phyloP scores from a whole-genome alignment of 495 filamentous ascomycete genomes.

The Penicillium ochrochloron region DNA sequence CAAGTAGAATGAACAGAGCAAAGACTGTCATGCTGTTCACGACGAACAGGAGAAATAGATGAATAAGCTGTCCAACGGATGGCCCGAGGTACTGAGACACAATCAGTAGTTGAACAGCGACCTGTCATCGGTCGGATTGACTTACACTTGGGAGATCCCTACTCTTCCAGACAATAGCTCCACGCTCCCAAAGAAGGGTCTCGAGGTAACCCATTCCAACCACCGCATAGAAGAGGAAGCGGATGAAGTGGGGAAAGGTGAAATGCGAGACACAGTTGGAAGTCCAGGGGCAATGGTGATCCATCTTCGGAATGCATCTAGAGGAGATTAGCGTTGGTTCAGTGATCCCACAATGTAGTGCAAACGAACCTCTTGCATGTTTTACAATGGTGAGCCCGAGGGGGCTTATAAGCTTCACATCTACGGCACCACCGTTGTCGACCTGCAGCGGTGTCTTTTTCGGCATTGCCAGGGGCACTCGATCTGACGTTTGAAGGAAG shows the following conservation, averaged over 20 bases:
- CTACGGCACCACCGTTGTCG: conserved; percentile 80
- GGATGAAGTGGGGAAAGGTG: conserved; percentile 88
- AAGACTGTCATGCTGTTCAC: conserved; percentile 66
- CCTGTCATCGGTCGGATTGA: conserved; percentile 1
- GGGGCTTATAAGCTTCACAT: conserved; percentile 82
- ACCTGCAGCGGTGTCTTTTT: conserved; percentile 32
- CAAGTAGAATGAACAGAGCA: conserved; percentile 66
- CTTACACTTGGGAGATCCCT: conserved; percentile 71
- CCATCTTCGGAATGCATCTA: conserved; percentile 95
- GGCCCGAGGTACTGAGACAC: conserved; percentile 74
- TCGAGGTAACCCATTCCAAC: conserved; percentile 67
- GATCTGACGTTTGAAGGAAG: conserved; percentile 29
- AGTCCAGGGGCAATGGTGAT: conserved; percentile 99
- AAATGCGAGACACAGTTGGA: conserved; percentile 89
- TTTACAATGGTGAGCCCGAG: conserved; percentile 90
- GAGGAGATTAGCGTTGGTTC: conserved; percentile 5
- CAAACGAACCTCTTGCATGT: conserved; percentile 68
- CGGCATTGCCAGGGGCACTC: conserved; percentile 27
- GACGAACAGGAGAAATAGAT: conserved; percentile 68
- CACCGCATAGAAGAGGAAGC: conserved; percentile 82
- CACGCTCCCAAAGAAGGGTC: conserved; percentile 60
- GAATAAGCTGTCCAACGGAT: conserved; percentile 59
- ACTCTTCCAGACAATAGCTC: conserved; percentile 64
- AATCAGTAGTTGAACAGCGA: conserved; percentile 17
- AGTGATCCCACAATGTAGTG: neutral